Percentiles rank a stretch among this genome's conserved stretches.
Evolutionary conservation across 2,329 filamentous ascomycete genomes (phyloP).

Genomic region (Lachnellula suecica): DNA sequence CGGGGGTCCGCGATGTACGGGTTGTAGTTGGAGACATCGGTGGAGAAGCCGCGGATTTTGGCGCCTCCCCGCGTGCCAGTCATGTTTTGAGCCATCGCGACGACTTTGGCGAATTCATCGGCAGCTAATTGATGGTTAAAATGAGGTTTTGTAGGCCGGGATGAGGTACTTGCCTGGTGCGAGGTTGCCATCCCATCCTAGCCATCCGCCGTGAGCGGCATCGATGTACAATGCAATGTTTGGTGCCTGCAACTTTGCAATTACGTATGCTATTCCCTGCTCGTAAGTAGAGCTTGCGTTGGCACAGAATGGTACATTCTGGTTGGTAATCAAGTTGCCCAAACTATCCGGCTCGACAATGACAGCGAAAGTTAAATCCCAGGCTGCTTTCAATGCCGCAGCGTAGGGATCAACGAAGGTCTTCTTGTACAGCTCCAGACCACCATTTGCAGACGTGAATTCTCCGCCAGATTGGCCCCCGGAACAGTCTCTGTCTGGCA

Average conservation of each 20-base stretch:
- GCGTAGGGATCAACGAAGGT: slow-evolving; percentile 41
- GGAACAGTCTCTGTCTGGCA: slow-evolving; percentile 46
- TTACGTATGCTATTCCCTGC: slow-evolving; percentile 42
- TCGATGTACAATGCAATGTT: slow-evolving; percentile 42
- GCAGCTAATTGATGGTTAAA: slow-evolving; percentile 33
- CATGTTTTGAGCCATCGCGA: slow-evolving; percentile 32
- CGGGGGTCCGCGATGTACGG: slow-evolving; percentile 38
- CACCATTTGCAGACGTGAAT: slow-evolving; percentile 36
- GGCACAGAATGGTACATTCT: slow-evolving; percentile 37
- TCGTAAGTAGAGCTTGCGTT: slow-evolving; percentile 39
- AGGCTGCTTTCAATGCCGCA: slow-evolving; percentile 36
- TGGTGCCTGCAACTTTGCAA: slow-evolving; percentile 37
- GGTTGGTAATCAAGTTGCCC: slow-evolving; percentile 43
- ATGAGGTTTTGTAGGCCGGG: neutral
- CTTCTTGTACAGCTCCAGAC: slow-evolving; percentile 40
- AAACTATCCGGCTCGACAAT: slow-evolving; percentile 46
- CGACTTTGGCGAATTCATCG: slow-evolving; percentile 39
- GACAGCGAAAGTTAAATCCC: slow-evolving; percentile 41
- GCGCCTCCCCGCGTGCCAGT: slow-evolving; percentile 12
- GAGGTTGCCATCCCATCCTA: slow-evolving; percentile 42
- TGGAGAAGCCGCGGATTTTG: slow-evolving; percentile 40
- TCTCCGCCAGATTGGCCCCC: slow-evolving; percentile 44
- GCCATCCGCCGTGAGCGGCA: slow-evolving; percentile 43
- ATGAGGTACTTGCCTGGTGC: slow-evolving; percentile 32
- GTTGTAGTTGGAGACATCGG: slow-evolving; percentile 46